phyloP scores from a whole-genome alignment of 2,329 filamentous ascomycete genomes.

The Nemania sp. region DNA sequence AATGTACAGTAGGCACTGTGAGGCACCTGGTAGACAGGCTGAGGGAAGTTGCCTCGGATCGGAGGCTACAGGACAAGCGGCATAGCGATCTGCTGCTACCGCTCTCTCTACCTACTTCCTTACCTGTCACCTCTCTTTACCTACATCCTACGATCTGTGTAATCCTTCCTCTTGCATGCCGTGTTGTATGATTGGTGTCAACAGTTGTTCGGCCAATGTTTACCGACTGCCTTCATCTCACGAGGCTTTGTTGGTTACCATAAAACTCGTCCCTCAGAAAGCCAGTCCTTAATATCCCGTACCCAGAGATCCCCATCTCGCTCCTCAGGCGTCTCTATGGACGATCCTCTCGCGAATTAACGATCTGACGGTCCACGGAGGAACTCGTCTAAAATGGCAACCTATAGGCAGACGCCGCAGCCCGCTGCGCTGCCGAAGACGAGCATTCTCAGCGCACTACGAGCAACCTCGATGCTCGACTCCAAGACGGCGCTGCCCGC shows the following conservation, averaged over 20 bases:
- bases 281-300: background rate
- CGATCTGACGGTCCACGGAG: slow-evolving; percentile 4
- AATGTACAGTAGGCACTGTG: too few species aligned
- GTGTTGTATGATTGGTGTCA: too few species aligned
- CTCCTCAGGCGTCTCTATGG: slow-evolving; percentile 10
- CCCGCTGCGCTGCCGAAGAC: slow-evolving; percentile 44
- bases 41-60: too few species aligned
- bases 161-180: too few species aligned
- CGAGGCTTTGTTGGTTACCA: background rate
- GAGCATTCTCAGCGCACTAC: slow-evolving; percentile 75
- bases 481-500: slow-evolving; percentile 80
- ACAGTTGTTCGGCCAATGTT: background rate
- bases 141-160: too few species aligned
- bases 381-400: slow-evolving; percentile 35
- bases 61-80: too few species aligned
- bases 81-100: too few species aligned
- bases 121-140: too few species aligned
- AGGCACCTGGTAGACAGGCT: too few species aligned
- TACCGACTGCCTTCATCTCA: background rate
- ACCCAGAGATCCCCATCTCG: background rate
- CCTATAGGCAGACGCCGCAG: slow-evolving; percentile 47
- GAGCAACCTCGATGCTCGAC: slow-evolving; percentile 79
- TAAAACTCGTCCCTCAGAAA: background rate
- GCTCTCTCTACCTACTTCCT: too few species aligned
- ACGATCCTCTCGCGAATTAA: background rate